A percentile compares a stretch with the other conserved stretches of the same genome.
Evolutionary conservation across 331 rosid genomes (phyloP).

Genomic region (Acacia concinna): DNA sequence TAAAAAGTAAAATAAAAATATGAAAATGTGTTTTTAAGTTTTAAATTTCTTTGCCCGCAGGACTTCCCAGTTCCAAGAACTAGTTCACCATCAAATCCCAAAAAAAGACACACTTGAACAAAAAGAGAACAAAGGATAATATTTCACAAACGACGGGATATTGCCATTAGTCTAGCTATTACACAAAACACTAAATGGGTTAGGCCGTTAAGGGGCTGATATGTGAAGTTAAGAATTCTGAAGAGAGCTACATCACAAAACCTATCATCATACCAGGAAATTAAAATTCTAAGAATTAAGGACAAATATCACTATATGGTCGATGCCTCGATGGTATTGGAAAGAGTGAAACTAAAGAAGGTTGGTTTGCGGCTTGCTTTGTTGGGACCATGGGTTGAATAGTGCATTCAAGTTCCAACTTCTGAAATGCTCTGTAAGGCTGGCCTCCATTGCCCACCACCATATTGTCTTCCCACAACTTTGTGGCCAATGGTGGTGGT

Average conservation of each 20-base stretch:
- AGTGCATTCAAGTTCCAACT: constrained; percentile 62
- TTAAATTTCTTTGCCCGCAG: not conserved
- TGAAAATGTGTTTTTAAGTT: not conserved
- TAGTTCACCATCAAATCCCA: not conserved
- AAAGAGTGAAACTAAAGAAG: constrained; percentile 32
- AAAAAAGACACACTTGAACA: not conserved
- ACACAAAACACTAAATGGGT: not conserved
- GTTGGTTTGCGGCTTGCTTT: constrained; percentile 24
- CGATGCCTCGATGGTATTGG: constrained; percentile 17
- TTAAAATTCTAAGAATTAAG: constrained; percentile 23
- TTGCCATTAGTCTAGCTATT: not conserved
- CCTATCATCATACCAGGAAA: not conserved
- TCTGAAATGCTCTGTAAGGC: constrained; percentile 92
- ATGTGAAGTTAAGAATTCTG: not conserved
- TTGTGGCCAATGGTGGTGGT: too few relatives aligned
- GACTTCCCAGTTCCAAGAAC: not conserved
- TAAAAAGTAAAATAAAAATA: not conserved
- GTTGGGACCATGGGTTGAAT: constrained; percentile 7
- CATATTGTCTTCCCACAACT: constrained; percentile 52
- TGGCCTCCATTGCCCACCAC: constrained; percentile 85
- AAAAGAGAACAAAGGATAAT: not conserved
- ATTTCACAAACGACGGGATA: not conserved
- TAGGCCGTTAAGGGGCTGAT: constrained; percentile 18
- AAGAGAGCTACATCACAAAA: constrained; percentile 23
- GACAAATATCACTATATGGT: not conserved